Base-by-base conservation (phyloP, 495 filamentous ascomycete species). In the Aspergillus haitiensis region DNA sequence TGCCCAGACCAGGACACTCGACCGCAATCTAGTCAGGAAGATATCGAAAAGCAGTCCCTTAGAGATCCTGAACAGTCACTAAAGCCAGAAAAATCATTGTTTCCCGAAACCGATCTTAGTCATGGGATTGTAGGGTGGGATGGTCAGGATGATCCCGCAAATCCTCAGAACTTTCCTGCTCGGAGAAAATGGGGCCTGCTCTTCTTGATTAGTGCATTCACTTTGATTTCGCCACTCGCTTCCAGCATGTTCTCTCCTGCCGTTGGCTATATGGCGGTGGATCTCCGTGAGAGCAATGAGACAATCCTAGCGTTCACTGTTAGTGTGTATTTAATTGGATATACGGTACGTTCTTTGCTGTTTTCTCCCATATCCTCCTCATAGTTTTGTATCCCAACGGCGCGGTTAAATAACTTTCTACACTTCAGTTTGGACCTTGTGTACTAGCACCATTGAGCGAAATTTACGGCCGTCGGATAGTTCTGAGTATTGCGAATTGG, bases 231-330 rank as follows among this genome's bases (percentile, higher is more conserved):
- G 6, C 72, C 76, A 0, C 73, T 87, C 1, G 84, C 84, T 3
- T 87, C 83, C 9, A 84, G 84, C 49, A 91, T 93, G 80, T 83
- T 92, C 15, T 83, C 89, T 3, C 90, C 90, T 0, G 83, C 84
- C 0, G 72, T 89, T 0, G 61, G 60, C n/a, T 67, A 74, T 7
- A 80, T 90, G 42, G 73, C 75, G 33, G 49, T 45, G 12, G 88
- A 93, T 6, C 79, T 92, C 39, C 54, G 77, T 15, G 85, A 87
- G 18, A 76, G 68, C 0, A 79, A 80, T 64, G 62, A 73, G 48
- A 79, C 74, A 5, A 61, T 86, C 7, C 64, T 75, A 0, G 67
- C 80, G 0, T 77, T 86, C 52, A 75, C 72, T 47, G 81, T 87
- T 15, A 82, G 75, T 57, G 80, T 85, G 11, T 86, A 73, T 56